A percentile compares a stretch with the other conserved stretches of the same genome.
Conservation (phyloP, 805 yeast species). For the Nakazawaea siamensis region DNA sequence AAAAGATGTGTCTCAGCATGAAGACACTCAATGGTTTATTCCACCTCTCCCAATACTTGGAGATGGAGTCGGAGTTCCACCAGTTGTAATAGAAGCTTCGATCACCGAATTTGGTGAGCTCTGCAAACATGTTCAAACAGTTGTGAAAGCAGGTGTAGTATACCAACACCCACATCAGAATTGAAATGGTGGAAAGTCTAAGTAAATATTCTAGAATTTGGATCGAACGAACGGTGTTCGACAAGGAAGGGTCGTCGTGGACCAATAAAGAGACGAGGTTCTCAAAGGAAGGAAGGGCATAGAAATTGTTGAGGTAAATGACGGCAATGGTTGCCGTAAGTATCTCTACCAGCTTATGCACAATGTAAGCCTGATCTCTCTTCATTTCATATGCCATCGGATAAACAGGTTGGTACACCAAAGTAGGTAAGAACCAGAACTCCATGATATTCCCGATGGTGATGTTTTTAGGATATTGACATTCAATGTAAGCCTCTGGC, state of each 20-base stretch:
- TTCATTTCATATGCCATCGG: conserved; percentile 24
- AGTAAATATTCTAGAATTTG: conserved; percentile 24
- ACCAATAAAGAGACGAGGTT: conserved; percentile 18
- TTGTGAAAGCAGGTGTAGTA: conserved; percentile 34
- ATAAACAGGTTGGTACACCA: conserved; percentile 39
- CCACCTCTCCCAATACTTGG: conserved; percentile 39
- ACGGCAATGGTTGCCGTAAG: conserved; percentile 20
- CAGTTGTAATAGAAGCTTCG: conserved; percentile 38
- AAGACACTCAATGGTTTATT: conserved; percentile 34
- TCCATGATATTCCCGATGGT: conserved; percentile 25
- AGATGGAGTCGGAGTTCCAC: conserved; percentile 44
- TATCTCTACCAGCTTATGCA: conserved; percentile 27
- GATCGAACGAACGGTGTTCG: conserved; percentile 4
- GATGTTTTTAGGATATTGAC: conserved; percentile 31
- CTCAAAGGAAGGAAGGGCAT: conserved; percentile 35
- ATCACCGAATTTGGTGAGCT: conserved; percentile 34
- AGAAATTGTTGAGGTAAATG: conserved; percentile 30
- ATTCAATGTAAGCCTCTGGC: conserved; percentile 15
- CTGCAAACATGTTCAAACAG: conserved; percentile 33
- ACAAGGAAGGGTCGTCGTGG: conserved; percentile 17
- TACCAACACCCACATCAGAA: conserved; percentile 33
- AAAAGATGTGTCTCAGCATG: conserved; percentile 28
- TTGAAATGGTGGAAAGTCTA: conserved; percentile 29
- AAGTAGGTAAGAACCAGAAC: conserved; percentile 38
- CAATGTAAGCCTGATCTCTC: conserved; percentile 22